Conservation (phyloP, 139 green algal genomes). For the Chlorella sp. region DNA sequence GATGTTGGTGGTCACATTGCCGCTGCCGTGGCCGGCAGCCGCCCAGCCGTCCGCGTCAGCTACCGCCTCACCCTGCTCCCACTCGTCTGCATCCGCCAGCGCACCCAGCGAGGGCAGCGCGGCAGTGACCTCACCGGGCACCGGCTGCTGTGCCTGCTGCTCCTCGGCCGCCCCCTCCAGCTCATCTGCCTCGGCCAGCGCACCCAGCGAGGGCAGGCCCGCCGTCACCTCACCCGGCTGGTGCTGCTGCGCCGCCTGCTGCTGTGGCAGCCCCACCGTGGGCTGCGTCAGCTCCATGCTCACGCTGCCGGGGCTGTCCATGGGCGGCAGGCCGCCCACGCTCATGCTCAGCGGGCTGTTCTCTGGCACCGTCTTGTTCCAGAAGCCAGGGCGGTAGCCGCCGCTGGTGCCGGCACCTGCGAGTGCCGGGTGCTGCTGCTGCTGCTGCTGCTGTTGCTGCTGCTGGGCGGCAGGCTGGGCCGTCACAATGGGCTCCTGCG, state of each 20-base stretch:
- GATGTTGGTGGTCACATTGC: slow-evolving; percentile 66
- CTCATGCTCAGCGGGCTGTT: slow-evolving; percentile 27
- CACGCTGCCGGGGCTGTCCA: slow-evolving; percentile 28
- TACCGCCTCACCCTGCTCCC: slow-evolving; percentile 1
- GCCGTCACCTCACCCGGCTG: slow-evolving; percentile 46
- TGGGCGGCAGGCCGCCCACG: not conserved
- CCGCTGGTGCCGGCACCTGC: not conserved
- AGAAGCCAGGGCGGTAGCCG: slow-evolving; percentile 24
- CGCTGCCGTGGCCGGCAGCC: slow-evolving; percentile 1
- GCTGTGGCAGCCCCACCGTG: not conserved
- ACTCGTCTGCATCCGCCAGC: slow-evolving; percentile 42
- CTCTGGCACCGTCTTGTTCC: slow-evolving; percentile 17
- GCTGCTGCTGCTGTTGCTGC: not conserved
- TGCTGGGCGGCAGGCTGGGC: not conserved
- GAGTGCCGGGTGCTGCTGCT: slow-evolving; percentile 18
- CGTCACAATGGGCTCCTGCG: not conserved
- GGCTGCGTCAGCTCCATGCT: slow-evolving; percentile 42
- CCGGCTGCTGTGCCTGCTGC: not conserved
- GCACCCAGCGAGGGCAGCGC: slow-evolving; percentile 29
- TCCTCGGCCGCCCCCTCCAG: not conserved
- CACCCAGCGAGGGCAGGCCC: slow-evolving; percentile 31
- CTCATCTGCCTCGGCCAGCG: slow-evolving; percentile 39
- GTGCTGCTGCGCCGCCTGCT: not conserved
- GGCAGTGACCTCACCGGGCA: slow-evolving; percentile 45
- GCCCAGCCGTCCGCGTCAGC: slow-evolving; percentile 14